These are phyloP conservation scores for Trebouxiophyceae sp. DNA, from an alignment of 163 green algal species.

Conservation along the genomic window DNA sequence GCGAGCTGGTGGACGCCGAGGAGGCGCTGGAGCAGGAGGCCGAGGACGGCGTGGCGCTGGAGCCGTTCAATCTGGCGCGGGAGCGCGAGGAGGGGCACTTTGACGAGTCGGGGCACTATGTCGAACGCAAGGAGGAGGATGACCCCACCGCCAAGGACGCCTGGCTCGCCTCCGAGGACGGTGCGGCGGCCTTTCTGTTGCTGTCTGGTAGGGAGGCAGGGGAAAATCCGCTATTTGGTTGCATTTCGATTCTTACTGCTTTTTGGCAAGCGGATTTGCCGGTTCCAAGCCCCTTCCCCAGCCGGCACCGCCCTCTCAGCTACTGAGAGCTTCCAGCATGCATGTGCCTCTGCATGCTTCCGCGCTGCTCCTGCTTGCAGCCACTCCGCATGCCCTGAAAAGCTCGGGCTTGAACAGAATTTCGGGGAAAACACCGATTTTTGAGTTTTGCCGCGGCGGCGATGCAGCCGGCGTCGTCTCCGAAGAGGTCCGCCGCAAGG, in stretches of 20 bases:
- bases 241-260: neutral
- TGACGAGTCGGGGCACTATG: conserved; percentile 68
- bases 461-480: conserved; percentile 42
- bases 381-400: too few species aligned
- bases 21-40: conserved; percentile 25
- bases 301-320: too few species aligned
- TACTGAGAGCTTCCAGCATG: too few species aligned
- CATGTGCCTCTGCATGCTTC: too few species aligned
- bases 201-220: too few species aligned
- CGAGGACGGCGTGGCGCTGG: conserved; percentile 43
- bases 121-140: conserved; percentile 51
- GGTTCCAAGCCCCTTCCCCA: too few species aligned
- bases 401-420: too few species aligned
- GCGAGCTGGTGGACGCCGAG: conserved; percentile 47
- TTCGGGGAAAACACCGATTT: too few species aligned
- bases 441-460: too few species aligned
- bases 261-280: too few species aligned
- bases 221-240: neutral
- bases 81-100: conserved; percentile 64
- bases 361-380: too few species aligned
- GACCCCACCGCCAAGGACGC: conserved; percentile 36
- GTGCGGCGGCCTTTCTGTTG: too few species aligned
- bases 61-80: conserved; percentile 49
- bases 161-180: conserved; percentile 60
- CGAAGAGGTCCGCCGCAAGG: conserved; percentile 31